Conservation (phyloP, 352 stramenopile species). For the Thraustochytrium striatum region DNA sequence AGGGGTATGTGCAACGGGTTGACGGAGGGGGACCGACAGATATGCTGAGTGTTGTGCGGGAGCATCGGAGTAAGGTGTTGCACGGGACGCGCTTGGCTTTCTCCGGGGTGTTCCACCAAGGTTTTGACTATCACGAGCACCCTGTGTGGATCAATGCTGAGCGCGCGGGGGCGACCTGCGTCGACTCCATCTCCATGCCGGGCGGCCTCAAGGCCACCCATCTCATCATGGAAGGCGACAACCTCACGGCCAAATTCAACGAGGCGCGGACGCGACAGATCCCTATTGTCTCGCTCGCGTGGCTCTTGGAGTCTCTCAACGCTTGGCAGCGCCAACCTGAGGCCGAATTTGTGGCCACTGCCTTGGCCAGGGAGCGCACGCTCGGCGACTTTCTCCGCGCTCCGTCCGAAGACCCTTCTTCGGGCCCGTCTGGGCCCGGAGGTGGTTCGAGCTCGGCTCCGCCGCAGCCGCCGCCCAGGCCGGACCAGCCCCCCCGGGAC, state of each 20-base stretch:
- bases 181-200: background rate
- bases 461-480: background rate
- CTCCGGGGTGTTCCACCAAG: background rate
- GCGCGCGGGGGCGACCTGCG: background rate
- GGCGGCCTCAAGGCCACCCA: background rate
- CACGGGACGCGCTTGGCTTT: background rate
- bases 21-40: no score
- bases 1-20: no score
- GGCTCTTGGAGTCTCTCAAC: slow-evolving; percentile 24
- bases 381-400: no score
- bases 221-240: background rate
- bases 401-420: no score
- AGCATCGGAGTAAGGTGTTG: background rate
- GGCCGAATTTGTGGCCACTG: no score
- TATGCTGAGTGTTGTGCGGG: no score
- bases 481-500: background rate
- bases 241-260: background rate
- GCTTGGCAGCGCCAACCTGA: background rate
- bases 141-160: background rate
- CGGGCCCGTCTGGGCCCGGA: no score
- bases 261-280: background rate
- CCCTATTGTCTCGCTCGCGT: background rate
- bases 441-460: background rate
- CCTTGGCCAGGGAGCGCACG: no score
- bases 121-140: background rate